Evolutionary conservation across 106 monocot genomes (phyloP), one percentile per base, ranked within the genome.

Genomic region (Phalaenopsis aphrodite): DNA sequence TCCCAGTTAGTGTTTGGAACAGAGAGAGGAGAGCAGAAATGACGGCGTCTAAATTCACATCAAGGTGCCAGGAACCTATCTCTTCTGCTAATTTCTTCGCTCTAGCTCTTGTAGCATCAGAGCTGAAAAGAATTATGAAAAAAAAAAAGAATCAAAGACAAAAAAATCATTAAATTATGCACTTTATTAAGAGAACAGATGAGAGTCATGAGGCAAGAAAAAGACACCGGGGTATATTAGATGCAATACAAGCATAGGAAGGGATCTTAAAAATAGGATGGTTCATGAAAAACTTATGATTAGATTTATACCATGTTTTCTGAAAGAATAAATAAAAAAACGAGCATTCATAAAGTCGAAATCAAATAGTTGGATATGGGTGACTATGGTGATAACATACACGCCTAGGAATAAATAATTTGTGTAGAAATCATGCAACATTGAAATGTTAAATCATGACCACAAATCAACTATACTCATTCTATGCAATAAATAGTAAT

Each of bases 11-110:
- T 72, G 84, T 89, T 77, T 98, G 84, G 75, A 98, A 92, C 75
- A 98, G 85, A 85, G 89, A 92, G 41, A 98, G 84, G 61, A 98
- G 81, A 24, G 94, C 78, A 79, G 86, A 92, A 84, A 94, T 85
- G 76, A 98, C 81, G 83, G 61, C 84, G 76, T 98, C 97, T 65
- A 98, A 92, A 61, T 73, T 75, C 58, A 94, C 86, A 89, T 94
- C 86, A 61, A 97, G 77, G 81, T 98, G 92, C 89, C 90, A 92
- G 72, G 97, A 90, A 83, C 97, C 97, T 81, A 98, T 87, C 85
- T 98, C 97, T 76, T 94, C 84, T 48, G 97, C 79, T 38, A 98
- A 87, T 82, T 80, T 86, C 81, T 98, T 98, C 72, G 97, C 97
- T 49, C 97, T 90, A 77, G 82, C 82, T 79, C 87, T 86, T 56